Base-by-base conservation (phyloP, 306 rosid species). In the Cucurbita moschata region DNA sequence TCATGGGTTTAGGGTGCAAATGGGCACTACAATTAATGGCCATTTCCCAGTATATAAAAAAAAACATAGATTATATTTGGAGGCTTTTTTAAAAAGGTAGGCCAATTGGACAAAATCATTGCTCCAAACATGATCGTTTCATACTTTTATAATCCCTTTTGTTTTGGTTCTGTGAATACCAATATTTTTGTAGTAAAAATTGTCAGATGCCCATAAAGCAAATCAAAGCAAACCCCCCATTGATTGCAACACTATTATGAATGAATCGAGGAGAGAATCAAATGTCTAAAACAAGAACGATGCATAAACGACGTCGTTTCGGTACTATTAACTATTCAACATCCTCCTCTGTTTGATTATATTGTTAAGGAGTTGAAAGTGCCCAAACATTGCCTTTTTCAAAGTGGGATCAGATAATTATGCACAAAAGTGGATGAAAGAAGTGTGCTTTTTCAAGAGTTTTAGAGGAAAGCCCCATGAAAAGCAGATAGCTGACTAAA, bases 31-130 rank as follows among this genome's bases (percentile, higher is more conserved):
- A 16, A 62, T 69, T 37, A 37, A 73, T 77, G 82, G 81, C 72
- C 39, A 52, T 75, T 75, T 75, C 63, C 63, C 71, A 57, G 76
- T 75, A 56, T 44, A 19, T 0, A 21, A 26, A 26, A 26, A 62
- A 75, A 62, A 1, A 47, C 62, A 5, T 7, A 30, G 35, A 30
- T 30, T 30, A 30, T 30, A 30, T 30, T 30, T 30, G 3, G 3
- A 12, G 3, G 4, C n/a, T 10, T 61, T 15, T 40, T 26, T 26
- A 26, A 49, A 79, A 84, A 79, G 87, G 76, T 84, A 77, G 61
- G 26, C 63, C 23, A 39, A 75, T 78, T 73, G 60, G 88, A 85
- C 86, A 85, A 82, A 79, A 81, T 85, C 80, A 85, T 85, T 85
- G 83, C 84, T 47, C 10, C 18, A 50, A 72, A 65, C 83, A 77